These are phyloP conservation scores for Lolium multiflorum DNA, from an alignment of 176 grass and related monocot genomes.

Conservation along the genomic window DNA sequence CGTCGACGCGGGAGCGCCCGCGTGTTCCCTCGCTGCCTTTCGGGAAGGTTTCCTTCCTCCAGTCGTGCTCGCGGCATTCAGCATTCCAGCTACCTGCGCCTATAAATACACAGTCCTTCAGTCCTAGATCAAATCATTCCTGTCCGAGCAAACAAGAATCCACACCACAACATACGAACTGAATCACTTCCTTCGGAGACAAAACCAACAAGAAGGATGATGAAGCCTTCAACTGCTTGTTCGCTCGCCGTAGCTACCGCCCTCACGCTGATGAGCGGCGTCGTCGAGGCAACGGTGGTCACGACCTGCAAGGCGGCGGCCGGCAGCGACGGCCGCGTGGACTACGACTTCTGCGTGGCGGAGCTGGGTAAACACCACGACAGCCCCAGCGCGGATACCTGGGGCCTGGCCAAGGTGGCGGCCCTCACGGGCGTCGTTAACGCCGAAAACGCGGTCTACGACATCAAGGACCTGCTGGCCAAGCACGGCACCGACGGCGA, in stretches of 20 bases:
- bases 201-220: not conserved
- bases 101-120: not conserved
- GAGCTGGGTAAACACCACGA: slow-evolving; percentile 53
- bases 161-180: not conserved
- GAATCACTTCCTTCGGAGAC: not conserved
- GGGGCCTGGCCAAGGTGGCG: slow-evolving; percentile 66
- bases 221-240: not conserved
- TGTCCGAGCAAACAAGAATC: not conserved
- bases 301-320: slow-evolving; percentile 57
- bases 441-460: slow-evolving; percentile 17
- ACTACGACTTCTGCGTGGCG: slow-evolving; percentile 58
- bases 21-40: not conserved
- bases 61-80: not conserved
- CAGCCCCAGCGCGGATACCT: slow-evolving; percentile 49
- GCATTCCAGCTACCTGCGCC: not conserved
- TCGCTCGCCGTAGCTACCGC: not conserved
- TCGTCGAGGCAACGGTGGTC: slow-evolving; percentile 42
- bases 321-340: slow-evolving; percentile 43
- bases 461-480: slow-evolving; percentile 33
- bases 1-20: not conserved
- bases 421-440: slow-evolving; percentile 40
- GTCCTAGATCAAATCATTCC: not conserved
- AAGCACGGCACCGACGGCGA: not conserved
- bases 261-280: not conserved
- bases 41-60: too few species aligned